Evolutionary conservation across 352 stramenopile genomes (phyloP).

Genomic region (Blastocystis sp.): DNA sequence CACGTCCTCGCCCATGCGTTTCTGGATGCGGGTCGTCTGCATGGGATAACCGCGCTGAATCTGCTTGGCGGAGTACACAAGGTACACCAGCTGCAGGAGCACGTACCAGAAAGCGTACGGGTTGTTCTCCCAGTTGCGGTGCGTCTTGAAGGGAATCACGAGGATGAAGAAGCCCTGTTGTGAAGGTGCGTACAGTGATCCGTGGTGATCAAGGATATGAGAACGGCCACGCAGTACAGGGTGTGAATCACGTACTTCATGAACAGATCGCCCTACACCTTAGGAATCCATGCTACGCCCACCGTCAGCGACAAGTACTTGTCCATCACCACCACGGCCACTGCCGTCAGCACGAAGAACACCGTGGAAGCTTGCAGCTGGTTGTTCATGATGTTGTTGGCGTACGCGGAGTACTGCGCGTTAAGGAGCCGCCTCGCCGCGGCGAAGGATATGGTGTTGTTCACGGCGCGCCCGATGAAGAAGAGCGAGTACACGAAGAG

Average conservation of each 20-base stretch:
- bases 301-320: conserved; percentile 14
- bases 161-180: conserved; percentile 22
- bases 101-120: not conserved
- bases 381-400: conserved; percentile 38
- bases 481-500: conserved; percentile 24
- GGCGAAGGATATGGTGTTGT: conserved; percentile 8
- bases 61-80: conserved; percentile 11
- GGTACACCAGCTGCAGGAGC: conserved; percentile 31
- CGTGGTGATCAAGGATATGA: conserved; percentile 31
- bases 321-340: conserved; percentile 3
- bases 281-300: not conserved
- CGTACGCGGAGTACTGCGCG: conserved; percentile 29
- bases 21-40: not conserved
- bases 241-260: conserved; percentile 20
- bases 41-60: conserved; percentile 19
- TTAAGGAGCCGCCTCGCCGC: not conserved
- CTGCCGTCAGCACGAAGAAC: conserved; percentile 12
- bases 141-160: conserved; percentile 2
- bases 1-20: conserved; percentile 11
- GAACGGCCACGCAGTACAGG: not conserved
- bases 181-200: not conserved
- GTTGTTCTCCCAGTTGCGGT: conserved; percentile 56
- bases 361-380: conserved; percentile 35
- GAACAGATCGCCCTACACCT: conserved; percentile 10
- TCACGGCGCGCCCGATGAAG: conserved; percentile 14